Evolutionary conservation across 2,329 filamentous ascomycete genomes (phyloP), one percentile per base, ranked within the genome.

Genomic region (Beauveria bassiana): DNA sequence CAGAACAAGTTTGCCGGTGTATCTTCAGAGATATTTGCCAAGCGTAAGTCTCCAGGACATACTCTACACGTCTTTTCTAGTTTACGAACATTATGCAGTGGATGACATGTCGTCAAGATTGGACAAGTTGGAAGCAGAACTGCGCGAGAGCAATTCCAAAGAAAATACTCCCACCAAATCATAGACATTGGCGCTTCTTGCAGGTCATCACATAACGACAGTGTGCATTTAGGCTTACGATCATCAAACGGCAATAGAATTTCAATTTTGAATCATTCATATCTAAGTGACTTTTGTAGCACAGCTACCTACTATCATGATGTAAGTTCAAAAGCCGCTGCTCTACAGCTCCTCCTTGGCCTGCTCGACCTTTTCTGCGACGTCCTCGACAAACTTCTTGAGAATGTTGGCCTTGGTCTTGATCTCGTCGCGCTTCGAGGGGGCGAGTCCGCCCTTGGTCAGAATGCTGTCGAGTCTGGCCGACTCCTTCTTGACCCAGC

Each of bases 51-150:
- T 64, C 42, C 31, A 9, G 34, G 42, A 24, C 5, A 26, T 9
- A 38, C 14, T 1, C 6, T 20, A 3, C 20, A 20, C 10, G 2
- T 5, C 18, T 28, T 42, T 16, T 4, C 14, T 28, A 2, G 26
- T 42, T 12, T 31, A 26, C 31, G 57, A 58, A 61, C 40, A 42
- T 4, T 3, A 0, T 58, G 49, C 64, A 96, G 92, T 97, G 89
- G 93, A 96, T 70, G 92, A 96, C 65, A 96, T 97, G 92, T 89
- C 90, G 16, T 82, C 88, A 64, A 85, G 93, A 28, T 77, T 97
- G 24, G 93, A 97, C 71, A 91, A 87, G 62, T 81, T 97, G 12
- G 93, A 96, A 73, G 80, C 88, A 26, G 86, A 87, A 16, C 79
- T 96, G 50, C 80, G 84, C 68, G 81, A 83, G 45, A 81, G 78